These are phyloP conservation scores for Picochlorum sp. DNA, from an alignment of 139 green algal genomes.

Conservation along the genomic window DNA sequence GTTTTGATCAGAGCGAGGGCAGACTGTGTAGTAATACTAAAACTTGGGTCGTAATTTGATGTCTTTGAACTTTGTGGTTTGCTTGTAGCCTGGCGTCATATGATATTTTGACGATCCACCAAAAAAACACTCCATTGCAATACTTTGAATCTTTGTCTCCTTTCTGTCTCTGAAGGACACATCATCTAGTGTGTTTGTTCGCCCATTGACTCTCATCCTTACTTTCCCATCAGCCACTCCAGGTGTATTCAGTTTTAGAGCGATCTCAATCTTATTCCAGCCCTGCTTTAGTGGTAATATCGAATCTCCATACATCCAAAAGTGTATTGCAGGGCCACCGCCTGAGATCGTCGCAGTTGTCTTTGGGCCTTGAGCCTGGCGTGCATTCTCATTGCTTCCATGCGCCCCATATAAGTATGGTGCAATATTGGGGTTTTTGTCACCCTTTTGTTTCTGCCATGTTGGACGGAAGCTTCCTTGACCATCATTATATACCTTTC, in stretches of 20 bases:
- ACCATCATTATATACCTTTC: background rate
- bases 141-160: background rate
- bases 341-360: background rate
- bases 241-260: slow-evolving; percentile 3
- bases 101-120: background rate
- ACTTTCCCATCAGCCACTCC: background rate
- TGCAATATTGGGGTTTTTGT: background rate
- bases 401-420: background rate
- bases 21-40: background rate
- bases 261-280: slow-evolving; percentile 6
- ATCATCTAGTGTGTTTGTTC: slow-evolving; percentile 1
- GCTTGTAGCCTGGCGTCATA: background rate
- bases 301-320: background rate
- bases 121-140: background rate
- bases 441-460: background rate
- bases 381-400: background rate
- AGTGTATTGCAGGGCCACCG: background rate
- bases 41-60: background rate
- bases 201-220: slow-evolving; percentile 3
- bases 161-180: background rate
- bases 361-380: background rate
- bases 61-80: background rate
- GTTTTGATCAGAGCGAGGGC: too few species aligned
- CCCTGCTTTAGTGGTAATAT: background rate
- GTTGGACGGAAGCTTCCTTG: background rate